These are phyloP conservation scores for Auxenochlorella protothecoides DNA, from an alignment of 139 green algal species.

Conservation along the genomic window DNA sequence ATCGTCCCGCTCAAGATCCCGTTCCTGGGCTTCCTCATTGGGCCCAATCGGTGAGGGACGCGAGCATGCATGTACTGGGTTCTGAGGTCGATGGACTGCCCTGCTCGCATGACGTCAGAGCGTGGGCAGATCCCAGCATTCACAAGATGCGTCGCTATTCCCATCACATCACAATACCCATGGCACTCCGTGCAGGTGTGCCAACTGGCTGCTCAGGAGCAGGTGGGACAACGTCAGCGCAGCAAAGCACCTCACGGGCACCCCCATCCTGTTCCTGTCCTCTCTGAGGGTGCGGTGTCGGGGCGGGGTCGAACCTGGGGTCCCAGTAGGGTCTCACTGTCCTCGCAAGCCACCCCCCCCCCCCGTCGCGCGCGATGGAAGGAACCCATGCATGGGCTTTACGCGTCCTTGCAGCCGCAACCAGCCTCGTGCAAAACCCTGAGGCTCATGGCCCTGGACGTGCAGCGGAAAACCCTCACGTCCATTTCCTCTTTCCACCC, in stretches of 20 bases:
- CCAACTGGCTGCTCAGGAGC: slow-evolving; percentile 81
- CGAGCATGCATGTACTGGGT: no score
- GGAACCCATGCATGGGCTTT: not conserved
- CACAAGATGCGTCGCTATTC: no score
- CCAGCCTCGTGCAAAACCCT: not conserved
- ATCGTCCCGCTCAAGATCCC: slow-evolving; percentile 47
- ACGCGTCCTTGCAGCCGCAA: not conserved
- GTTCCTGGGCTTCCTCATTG: slow-evolving; percentile 43
- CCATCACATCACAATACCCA: not conserved
- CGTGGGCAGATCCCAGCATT: no score
- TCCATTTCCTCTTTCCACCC: no score
- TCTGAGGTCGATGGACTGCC: no score
- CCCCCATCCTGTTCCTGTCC: slow-evolving; percentile 62
- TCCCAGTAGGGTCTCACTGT: no score
- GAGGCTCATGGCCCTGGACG: no score
- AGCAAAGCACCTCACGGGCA: slow-evolving; percentile 18
- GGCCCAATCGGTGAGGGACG: slow-evolving; percentile 19
- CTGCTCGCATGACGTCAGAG: no score
- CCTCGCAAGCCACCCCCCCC: not conserved
- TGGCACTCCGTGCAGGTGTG: slow-evolving; percentile 1
- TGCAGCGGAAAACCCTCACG: no score
- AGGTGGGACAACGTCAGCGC: slow-evolving; percentile 59
- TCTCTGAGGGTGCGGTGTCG: slow-evolving; percentile 35
- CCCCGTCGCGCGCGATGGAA: not conserved
- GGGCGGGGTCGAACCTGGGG: no score